A percentile compares a stretch with the other conserved stretches of the same genome.
These are phyloP conservation scores for Clonostachys byssicola DNA, from an alignment of 2,329 filamentous ascomycete species.

Conservation along the genomic window DNA sequence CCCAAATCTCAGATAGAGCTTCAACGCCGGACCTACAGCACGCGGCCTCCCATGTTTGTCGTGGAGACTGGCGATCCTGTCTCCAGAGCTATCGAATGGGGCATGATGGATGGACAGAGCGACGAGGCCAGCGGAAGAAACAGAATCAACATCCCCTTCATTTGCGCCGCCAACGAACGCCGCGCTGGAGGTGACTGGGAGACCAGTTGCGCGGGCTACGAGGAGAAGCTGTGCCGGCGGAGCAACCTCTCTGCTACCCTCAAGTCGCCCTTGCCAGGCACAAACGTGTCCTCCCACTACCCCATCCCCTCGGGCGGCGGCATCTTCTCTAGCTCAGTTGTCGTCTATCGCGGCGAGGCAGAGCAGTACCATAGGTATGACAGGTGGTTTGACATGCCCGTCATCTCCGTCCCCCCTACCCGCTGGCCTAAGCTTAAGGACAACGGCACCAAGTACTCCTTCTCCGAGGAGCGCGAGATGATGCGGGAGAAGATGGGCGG, in stretches of 20 bases:
- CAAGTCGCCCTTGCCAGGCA: conserved; percentile 51
- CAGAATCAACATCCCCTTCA: conserved; percentile 52
- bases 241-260: conserved; percentile 70
- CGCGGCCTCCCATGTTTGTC: conserved; percentile 38
- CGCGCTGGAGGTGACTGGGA: conserved; percentile 79
- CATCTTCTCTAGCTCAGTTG: conserved; percentile 66
- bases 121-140: conserved; percentile 22
- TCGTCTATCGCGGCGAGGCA: conserved; percentile 69
- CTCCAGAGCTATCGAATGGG: conserved; percentile 55
- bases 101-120: conserved; percentile 26
- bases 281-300: conserved; percentile 48
- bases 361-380: conserved; percentile 57
- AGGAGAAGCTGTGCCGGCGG: conserved; percentile 68
- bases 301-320: conserved; percentile 68
- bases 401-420: conserved; percentile 71
- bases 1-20: conserved; percentile 41
- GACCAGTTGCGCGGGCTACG: conserved; percentile 43
- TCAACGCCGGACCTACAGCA: conserved; percentile 23
- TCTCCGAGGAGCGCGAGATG: conserved; percentile 65
- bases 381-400: conserved; percentile 56
- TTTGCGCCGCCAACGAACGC: conserved; percentile 74
- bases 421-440: conserved; percentile 70
- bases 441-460: conserved; percentile 65
- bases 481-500: conserved; percentile 70
- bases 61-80: conserved; percentile 56